Evolutionary conservation across 2,329 filamentous ascomycete genomes (phyloP).

Genomic region (Paracoccidioides lutzii): DNA sequence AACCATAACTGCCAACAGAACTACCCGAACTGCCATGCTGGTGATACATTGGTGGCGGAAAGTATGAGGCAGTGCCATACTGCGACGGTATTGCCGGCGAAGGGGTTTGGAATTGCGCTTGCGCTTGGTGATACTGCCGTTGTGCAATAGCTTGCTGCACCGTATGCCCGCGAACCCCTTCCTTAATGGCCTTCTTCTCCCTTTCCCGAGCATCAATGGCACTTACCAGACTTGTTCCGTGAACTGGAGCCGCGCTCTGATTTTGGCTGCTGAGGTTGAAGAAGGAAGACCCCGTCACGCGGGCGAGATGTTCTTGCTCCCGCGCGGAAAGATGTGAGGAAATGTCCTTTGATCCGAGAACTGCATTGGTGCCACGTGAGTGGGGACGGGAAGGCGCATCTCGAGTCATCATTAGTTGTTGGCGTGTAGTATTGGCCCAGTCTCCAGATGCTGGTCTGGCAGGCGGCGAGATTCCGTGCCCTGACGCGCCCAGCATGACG

Average conservation of each 20-base stretch:
- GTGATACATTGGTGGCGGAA: conserved; percentile 8
- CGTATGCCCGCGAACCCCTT: conserved; percentile 55
- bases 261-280: conserved; percentile 51
- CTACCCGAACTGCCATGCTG: conserved; percentile 4
- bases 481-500: conserved; percentile 37
- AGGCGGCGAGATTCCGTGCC: conserved; percentile 33
- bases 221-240: conserved; percentile 54
- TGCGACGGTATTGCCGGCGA: conserved; percentile 22
- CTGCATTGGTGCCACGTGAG: conserved; percentile 46
- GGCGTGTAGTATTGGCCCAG: conserved; percentile 23
- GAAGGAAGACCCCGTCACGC: conserved; percentile 64
- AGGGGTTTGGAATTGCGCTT: conserved; percentile 19
- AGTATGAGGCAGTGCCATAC: conserved; percentile 13
- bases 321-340: conserved; percentile 60
- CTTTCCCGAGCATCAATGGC: conserved; percentile 69
- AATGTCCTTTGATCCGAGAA: conserved; percentile 40
- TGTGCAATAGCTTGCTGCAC: conserved; percentile 62
- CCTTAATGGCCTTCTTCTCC: conserved; percentile 58
- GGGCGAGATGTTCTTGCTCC: conserved; percentile 80
- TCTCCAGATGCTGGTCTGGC: conserved; percentile 27
- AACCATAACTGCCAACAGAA: not conserved
- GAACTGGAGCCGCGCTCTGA: conserved; percentile 37
- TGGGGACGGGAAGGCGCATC: conserved; percentile 37
- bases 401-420: conserved; percentile 21
- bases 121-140: conserved; percentile 45